A percentile compares a stretch with the other conserved stretches of the same genome.
phyloP scores from a whole-genome alignment of 768 basidiomycete genomes.

The Serendipita sp. region DNA sequence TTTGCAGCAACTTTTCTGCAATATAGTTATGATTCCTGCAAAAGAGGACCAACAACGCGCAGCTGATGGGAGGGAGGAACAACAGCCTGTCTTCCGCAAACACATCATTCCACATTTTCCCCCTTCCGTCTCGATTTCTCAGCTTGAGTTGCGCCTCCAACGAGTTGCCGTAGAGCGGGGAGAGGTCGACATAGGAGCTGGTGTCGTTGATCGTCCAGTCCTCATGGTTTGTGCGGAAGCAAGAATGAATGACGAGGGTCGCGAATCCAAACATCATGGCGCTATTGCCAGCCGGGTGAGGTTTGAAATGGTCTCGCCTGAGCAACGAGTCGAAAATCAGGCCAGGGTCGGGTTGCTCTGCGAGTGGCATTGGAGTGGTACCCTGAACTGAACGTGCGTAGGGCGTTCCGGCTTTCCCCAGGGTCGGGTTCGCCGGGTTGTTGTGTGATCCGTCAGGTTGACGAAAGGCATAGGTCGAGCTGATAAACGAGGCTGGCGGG shows the following conservation, averaged over 20 bases:
- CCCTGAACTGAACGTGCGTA: conserved; percentile 42
- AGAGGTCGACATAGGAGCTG: conserved; percentile 41
- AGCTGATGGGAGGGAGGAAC: conserved; percentile 62
- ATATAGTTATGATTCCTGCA: conserved; percentile 67
- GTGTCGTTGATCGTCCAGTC: conserved; percentile 37
- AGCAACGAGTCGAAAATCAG: conserved; percentile 28
- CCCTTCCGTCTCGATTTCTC: conserved; percentile 32
- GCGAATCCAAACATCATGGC: conserved; percentile 39
- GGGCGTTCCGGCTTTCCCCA: conserved; percentile 46
- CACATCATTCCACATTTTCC: conserved; percentile 48
- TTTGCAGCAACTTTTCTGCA: conserved; percentile 56
- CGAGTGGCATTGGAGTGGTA: conserved; percentile 25
- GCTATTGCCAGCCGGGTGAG: conserved; percentile 23
- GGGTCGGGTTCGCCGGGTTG: conserved; percentile 35
- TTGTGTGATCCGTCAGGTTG: conserved; percentile 47
- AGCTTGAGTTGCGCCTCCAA: conserved; percentile 18
- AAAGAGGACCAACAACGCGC: conserved; percentile 69
- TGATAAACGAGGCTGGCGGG: conserved; percentile 55
- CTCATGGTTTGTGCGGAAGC: conserved; percentile 32
- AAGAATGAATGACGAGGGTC: conserved; percentile 55
- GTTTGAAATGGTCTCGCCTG: conserved; percentile 23
- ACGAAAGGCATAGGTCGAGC: conserved; percentile 41
- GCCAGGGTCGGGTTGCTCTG: conserved; percentile 33
- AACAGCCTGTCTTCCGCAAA: conserved; percentile 70
- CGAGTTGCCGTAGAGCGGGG: conserved; percentile 39